A percentile compares a stretch with the other conserved stretches of the same genome.
These are phyloP conservation scores for Neofusicoccum umdonicola DNA, from an alignment of 2,329 filamentous ascomycete species.

Conservation along the genomic window DNA sequence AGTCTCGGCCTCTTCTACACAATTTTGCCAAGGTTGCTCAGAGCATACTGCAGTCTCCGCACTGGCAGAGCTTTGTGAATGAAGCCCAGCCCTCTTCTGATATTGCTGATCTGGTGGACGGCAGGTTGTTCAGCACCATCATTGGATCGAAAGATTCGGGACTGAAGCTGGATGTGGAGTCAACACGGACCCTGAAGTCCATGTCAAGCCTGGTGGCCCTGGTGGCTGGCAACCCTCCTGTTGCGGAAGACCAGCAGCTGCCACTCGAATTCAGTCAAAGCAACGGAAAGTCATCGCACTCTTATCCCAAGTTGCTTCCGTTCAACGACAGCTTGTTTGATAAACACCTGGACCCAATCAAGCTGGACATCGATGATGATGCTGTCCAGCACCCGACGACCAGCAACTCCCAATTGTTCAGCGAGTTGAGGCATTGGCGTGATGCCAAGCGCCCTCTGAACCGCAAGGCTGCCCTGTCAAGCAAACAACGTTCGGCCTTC, in stretches of 20 bases:
- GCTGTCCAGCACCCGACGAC: slow-evolving; percentile 28
- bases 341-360: slow-evolving; percentile 45
- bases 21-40: neutral
- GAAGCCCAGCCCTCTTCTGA: slow-evolving; percentile 24
- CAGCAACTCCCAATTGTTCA: slow-evolving; percentile 41
- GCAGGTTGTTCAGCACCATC: slow-evolving; percentile 42
- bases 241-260: neutral
- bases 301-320: slow-evolving; percentile 36
- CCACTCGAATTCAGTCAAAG: neutral
- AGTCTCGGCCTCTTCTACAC: neutral
- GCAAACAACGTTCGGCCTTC: slow-evolving; percentile 34
- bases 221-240: too few relatives aligned
- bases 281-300: neutral
- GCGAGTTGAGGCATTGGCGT: slow-evolving; percentile 60
- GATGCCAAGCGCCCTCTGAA: slow-evolving; percentile 55
- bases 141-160: neutral
- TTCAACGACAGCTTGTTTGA: slow-evolving; percentile 51
- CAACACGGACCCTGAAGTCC: neutral
- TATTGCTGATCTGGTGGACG: slow-evolving; percentile 57
- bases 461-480: slow-evolving; percentile 31
- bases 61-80: neutral
- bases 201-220: neutral
- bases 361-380: slow-evolving; percentile 36
- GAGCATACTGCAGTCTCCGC: neutral
- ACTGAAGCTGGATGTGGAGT: neutral